A percentile compares a stretch with the other conserved stretches of the same genome.
These are phyloP conservation scores for Hypoxylon sp. DNA, from an alignment of 2,329 filamentous ascomycete species.

Conservation along the genomic window DNA sequence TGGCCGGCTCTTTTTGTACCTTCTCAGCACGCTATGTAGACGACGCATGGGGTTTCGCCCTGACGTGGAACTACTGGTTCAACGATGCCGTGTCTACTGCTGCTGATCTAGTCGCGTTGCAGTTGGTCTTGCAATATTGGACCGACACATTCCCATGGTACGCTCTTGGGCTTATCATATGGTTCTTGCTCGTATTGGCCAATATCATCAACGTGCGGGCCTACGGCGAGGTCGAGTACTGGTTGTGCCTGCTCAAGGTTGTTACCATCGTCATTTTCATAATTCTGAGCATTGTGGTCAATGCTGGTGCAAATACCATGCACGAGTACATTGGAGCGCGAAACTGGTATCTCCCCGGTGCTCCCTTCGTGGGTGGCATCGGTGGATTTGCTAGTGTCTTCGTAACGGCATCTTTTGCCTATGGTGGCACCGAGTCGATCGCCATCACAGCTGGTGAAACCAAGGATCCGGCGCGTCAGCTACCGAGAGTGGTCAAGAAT, in stretches of 20 bases:
- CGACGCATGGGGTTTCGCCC: constrained; percentile 67
- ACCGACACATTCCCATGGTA: constrained; percentile 73
- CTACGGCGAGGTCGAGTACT: constrained; percentile 72
- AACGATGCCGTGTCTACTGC: constrained; percentile 75
- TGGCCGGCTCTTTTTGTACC: constrained; percentile 69
- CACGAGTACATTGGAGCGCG: constrained; percentile 71
- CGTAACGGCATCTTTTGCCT: constrained; percentile 74
- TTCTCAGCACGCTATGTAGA: constrained; percentile 69
- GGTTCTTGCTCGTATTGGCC: constrained; percentile 67
- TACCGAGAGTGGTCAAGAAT: constrained; percentile 75
- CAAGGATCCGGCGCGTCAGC: constrained; percentile 71
- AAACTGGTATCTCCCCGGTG: constrained; percentile 71
- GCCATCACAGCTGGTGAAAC: constrained; percentile 78
- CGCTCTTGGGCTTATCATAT: constrained; percentile 74
- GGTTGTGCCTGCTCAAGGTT: constrained; percentile 69
- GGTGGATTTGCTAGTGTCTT: constrained; percentile 77
- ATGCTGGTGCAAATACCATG: constrained; percentile 68
- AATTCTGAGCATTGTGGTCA: constrained; percentile 73
- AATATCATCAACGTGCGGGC: constrained; percentile 68
- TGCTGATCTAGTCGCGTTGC: constrained; percentile 71
- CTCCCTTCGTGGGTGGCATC: constrained; percentile 76
- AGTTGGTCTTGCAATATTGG: constrained; percentile 74
- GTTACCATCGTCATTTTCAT: constrained; percentile 72
- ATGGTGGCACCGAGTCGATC: constrained; percentile 74
- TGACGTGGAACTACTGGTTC: constrained; percentile 76